phyloP scores from a whole-genome alignment of 1,284 basidiomycete genomes.

The Puccinia polysora region DNA sequence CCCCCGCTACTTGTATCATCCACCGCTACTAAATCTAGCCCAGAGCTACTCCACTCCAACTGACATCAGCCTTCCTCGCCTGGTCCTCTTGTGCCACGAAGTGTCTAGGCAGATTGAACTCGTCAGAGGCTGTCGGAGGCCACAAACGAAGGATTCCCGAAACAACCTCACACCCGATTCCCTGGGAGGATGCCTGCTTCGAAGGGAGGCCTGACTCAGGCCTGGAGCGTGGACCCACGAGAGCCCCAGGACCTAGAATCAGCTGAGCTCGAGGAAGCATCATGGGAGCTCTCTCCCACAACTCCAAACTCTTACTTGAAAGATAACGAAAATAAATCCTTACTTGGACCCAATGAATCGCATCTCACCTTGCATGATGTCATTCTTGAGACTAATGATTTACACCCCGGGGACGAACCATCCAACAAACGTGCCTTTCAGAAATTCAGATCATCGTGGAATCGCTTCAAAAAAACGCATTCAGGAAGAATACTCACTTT shows the following conservation, averaged over 20 bases:
- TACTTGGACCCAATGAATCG: conserved; percentile 10
- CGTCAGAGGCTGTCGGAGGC: no score
- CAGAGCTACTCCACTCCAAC: no score
- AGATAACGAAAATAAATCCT: conserved; percentile 27
- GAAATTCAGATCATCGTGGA: background rate
- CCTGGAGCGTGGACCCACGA: background rate
- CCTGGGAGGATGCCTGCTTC: conserved; percentile 23
- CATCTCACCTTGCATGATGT: conserved; percentile 23
- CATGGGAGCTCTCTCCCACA: conserved; percentile 11
- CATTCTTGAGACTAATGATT: background rate
- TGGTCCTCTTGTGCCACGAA: no score
- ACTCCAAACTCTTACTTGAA: conserved; percentile 18
- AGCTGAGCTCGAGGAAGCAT: conserved; percentile 8
- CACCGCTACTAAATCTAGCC: no score
- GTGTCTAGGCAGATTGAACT: no score
- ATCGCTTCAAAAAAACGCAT: conserved; percentile 13
- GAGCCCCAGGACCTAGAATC: conserved; percentile 11
- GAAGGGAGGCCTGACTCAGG: background rate
- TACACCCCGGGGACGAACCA: background rate
- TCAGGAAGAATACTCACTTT: background rate
- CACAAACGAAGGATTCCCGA: no score
- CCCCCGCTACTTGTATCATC: no score
- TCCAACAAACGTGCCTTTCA: background rate
- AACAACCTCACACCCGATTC: no score
- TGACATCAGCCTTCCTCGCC: no score